These are phyloP conservation scores for Cercospora sp. DNA, from an alignment of 2,329 filamentous ascomycete genomes.

Conservation along the genomic window DNA sequence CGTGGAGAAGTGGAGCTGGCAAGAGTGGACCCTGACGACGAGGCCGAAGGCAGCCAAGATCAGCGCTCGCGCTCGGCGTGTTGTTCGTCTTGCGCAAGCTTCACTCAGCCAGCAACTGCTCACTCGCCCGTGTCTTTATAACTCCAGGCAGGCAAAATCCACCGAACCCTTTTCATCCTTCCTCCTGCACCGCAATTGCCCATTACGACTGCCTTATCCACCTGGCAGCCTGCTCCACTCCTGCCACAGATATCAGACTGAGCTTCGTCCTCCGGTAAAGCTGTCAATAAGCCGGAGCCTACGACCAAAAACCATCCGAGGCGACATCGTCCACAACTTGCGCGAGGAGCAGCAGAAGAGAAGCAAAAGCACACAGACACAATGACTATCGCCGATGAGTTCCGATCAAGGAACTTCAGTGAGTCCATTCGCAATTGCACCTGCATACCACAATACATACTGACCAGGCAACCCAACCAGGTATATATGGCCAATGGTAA, in stretches of 20 bases:
- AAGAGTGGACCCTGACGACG: slow-evolving; percentile 1
- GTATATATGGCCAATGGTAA: slow-evolving; percentile 70
- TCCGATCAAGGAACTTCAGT: slow-evolving; percentile 68
- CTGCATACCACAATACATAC: not conserved
- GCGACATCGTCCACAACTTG: not conserved
- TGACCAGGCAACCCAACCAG: slow-evolving; percentile 40
- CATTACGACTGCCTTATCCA: not conserved
- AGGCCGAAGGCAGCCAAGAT: not conserved
- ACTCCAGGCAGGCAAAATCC: not conserved
- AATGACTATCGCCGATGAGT: slow-evolving; percentile 63
- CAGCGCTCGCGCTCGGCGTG: not conserved
- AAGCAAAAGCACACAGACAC: slow-evolving; percentile 11
- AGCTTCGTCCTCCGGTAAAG: not conserved
- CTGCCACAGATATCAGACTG: not conserved
- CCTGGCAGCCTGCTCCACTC: not conserved
- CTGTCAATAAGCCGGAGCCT: slow-evolving; percentile 4
- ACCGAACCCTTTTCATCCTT: not conserved
- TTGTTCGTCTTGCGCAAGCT: not conserved
- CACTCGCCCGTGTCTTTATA: not conserved
- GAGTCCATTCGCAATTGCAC: slow-evolving; percentile 36
- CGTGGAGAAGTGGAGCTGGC: not conserved
- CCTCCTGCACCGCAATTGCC: not conserved
- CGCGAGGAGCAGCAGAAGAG: not conserved
- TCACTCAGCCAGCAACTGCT: not conserved
- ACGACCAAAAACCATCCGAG: not conserved